phyloP scores from a whole-genome alignment of 352 stramenopile genomes.

The Phytopythium ostracodes region DNA sequence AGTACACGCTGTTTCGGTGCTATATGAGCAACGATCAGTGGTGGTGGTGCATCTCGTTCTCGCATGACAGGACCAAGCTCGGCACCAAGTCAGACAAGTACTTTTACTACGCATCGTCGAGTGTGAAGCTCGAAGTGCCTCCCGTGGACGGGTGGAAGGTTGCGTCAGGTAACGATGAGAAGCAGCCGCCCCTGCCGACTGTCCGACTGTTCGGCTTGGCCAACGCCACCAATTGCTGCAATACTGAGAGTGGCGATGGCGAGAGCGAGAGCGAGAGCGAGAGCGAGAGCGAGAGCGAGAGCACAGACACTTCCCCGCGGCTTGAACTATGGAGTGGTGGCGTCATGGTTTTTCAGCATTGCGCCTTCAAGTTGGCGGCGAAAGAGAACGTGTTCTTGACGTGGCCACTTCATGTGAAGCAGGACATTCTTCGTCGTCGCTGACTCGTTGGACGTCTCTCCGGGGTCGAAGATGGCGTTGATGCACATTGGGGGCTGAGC shows the following conservation, averaged over 20 bases:
- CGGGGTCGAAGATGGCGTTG: not conserved
- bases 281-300: not conserved
- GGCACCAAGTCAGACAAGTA: conserved; percentile 83
- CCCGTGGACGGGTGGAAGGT: conserved; percentile 78
- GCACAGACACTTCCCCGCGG: not conserved
- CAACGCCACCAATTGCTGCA: too few relatives aligned
- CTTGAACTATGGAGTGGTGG: not conserved
- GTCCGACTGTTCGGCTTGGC: conserved; percentile 57
- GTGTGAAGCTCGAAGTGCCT: conserved; percentile 70
- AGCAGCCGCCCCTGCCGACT: conserved; percentile 48
- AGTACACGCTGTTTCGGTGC: conserved; percentile 95
- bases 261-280: too few relatives aligned
- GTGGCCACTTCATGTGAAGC: not conserved
- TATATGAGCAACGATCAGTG: conserved; percentile 96
- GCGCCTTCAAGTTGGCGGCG: not conserved
- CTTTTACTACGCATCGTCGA: conserved; percentile 80
- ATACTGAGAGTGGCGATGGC: not conserved
- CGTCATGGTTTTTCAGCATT: not conserved
- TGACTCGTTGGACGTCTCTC: not conserved
- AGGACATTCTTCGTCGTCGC: not conserved
- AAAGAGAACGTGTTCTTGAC: not conserved
- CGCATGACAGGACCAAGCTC: conserved; percentile 86
- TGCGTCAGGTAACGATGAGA: conserved; percentile 85
- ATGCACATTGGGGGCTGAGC: not conserved
- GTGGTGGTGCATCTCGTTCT: conserved; percentile 98